These are phyloP conservation scores for Suhomyces maxii DNA, from an alignment of 1,139 yeast species.

Conservation along the genomic window DNA sequence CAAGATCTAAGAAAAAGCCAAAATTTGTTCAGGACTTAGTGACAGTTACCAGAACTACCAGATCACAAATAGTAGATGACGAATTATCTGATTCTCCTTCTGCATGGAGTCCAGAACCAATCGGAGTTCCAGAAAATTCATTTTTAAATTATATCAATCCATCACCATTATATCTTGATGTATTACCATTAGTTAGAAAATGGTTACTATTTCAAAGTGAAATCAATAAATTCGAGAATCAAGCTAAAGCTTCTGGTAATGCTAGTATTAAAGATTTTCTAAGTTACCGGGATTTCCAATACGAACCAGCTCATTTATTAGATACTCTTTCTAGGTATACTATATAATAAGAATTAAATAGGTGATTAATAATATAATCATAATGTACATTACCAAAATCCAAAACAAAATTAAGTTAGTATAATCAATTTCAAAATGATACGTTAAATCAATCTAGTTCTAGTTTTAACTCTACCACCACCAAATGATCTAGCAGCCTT, in stretches of 20 bases:
- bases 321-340: constrained; percentile 6
- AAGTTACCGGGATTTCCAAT: constrained; percentile 40
- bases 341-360: not conserved
- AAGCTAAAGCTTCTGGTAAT: constrained; percentile 16
- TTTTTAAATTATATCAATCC: constrained; percentile 16
- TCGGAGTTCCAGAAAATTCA: constrained; percentile 23
- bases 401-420: too few relatives aligned
- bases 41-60: constrained; percentile 12
- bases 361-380: not conserved
- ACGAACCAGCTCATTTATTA: constrained; percentile 13
- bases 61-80: constrained; percentile 9
- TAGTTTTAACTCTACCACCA: constrained; percentile 61
- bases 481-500: constrained; percentile 71
- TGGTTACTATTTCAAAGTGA: constrained; percentile 38
- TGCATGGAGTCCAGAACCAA: constrained; percentile 14
- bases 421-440: too few relatives aligned
- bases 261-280: constrained; percentile 31
- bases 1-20: constrained; percentile 21
- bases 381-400: not conserved
- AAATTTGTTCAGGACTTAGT: constrained; percentile 20
- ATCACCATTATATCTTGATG: constrained; percentile 23
- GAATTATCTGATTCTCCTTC: constrained; percentile 1
- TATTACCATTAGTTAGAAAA: constrained; percentile 34
- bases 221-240: constrained; percentile 27
- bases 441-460: constrained; percentile 39